These are phyloP conservation scores for Maudiozyma humilis DNA, from an alignment of 1,139 yeast species.

Conservation along the genomic window DNA sequence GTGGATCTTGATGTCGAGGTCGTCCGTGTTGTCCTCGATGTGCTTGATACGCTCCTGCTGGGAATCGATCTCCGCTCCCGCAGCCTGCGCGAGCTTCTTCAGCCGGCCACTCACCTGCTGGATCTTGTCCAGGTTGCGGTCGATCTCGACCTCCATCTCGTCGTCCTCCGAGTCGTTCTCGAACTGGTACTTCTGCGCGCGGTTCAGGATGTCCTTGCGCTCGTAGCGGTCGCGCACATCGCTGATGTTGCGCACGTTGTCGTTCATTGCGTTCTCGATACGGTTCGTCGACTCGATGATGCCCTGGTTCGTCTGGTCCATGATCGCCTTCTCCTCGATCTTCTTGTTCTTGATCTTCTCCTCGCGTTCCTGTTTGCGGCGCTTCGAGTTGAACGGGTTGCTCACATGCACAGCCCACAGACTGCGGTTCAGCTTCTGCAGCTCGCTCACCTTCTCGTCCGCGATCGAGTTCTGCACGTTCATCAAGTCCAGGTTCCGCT, in stretches of 20 bases:
- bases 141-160: slow-evolving; percentile 51
- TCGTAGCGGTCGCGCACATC: slow-evolving; percentile 32
- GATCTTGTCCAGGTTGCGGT: slow-evolving; percentile 46
- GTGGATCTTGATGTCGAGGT: slow-evolving; percentile 47
- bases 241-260: slow-evolving; percentile 16
- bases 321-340: slow-evolving; percentile 45
- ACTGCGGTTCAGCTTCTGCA: slow-evolving; percentile 71
- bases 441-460: slow-evolving; percentile 72
- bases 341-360: slow-evolving; percentile 59
- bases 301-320: slow-evolving; percentile 38
- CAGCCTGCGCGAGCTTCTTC: slow-evolving; percentile 43
- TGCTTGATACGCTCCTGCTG: slow-evolving; percentile 47
- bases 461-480: slow-evolving; percentile 79
- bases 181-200: slow-evolving; percentile 42
- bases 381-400: slow-evolving; percentile 82
- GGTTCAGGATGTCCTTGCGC: slow-evolving; percentile 33
- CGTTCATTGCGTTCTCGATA: slow-evolving; percentile 35
- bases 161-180: slow-evolving; percentile 57
- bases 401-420: slow-evolving; percentile 72
- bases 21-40: slow-evolving; percentile 47
- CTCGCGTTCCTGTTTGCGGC: slow-evolving; percentile 69
- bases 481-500: slow-evolving; percentile 66
- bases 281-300: slow-evolving; percentile 44
- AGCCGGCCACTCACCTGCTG: slow-evolving; percentile 42
- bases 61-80: slow-evolving; percentile 46